Conservation (phyloP, 1,139 yeast genomes). For the Hansenula lynferdii region DNA sequence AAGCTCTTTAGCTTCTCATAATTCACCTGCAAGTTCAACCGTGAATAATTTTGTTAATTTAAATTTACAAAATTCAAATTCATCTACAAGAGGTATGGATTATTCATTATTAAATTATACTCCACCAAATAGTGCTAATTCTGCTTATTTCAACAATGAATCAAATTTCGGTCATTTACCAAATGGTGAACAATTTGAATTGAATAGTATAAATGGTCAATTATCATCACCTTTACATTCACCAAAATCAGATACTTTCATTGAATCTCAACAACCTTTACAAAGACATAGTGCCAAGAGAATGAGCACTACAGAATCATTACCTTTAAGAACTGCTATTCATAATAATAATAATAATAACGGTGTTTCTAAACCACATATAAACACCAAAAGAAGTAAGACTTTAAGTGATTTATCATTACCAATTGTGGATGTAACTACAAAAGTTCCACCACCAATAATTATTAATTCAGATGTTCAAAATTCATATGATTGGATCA, state of each 20-base stretch:
- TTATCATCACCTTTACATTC: conserved; percentile 3
- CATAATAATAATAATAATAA: too few relatives aligned
- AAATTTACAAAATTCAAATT: too few relatives aligned
- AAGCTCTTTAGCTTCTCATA: too few relatives aligned
- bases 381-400: neutral
- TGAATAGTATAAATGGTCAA: neutral
- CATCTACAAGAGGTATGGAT: too few relatives aligned
- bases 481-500: conserved; percentile 1
- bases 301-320: neutral
- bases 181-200: neutral
- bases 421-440: neutral
- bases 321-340: neutral
- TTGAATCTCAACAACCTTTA: neutral
- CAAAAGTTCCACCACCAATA: neutral
- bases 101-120: too few relatives aligned
- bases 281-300: neutral
- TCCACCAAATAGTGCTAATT: neutral
- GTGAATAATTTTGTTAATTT: too few relatives aligned
- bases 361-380: neutral
- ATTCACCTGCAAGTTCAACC: too few relatives aligned
- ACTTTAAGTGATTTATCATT: conserved; percentile 1
- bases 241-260: neutral
- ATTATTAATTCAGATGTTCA: conserved; percentile 1
- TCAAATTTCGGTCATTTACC: neutral
- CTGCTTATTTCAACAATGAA: neutral